phyloP scores from a whole-genome alignment of 2,329 filamentous ascomycete genomes.

The Verticillium nubilum region DNA sequence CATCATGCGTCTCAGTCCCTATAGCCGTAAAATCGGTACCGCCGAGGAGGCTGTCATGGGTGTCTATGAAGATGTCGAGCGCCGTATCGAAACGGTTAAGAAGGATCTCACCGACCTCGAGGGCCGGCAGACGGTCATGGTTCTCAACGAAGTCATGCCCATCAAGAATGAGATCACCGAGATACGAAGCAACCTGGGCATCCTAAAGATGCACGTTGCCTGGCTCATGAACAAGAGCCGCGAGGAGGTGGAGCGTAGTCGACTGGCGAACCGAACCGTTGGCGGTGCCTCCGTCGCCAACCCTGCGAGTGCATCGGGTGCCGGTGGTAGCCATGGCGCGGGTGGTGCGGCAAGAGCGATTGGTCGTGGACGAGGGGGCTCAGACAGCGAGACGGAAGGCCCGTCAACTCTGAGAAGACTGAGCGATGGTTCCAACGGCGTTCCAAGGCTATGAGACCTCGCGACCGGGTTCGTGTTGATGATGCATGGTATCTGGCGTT shows the following conservation, averaged over 20 bases:
- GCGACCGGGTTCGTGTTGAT: not conserved
- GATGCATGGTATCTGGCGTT: not conserved
- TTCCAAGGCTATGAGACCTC: conserved; percentile 25
- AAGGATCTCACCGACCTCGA: conserved; percentile 53
- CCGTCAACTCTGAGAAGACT: conserved; percentile 16
- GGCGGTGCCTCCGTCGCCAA: not conserved
- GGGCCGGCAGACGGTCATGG: conserved; percentile 53
- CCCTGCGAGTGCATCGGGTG: not conserved
- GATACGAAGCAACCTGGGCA: conserved; percentile 49
- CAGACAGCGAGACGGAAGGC: conserved; percentile 17
- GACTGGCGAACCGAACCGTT: conserved; percentile 17
- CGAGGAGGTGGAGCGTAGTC: conserved; percentile 32
- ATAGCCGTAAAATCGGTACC: conserved; percentile 9
- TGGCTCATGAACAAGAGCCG: conserved; percentile 51
- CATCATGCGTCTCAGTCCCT: conserved; percentile 7
- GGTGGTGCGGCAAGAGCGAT: conserved; percentile 5
- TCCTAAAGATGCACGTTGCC: conserved; percentile 54
- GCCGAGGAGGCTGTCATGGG: conserved; percentile 14
- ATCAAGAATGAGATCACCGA: conserved; percentile 60
- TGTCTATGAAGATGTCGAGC: conserved; percentile 14
- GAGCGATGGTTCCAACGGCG: conserved; percentile 25
- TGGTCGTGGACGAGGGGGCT: conserved; percentile 16
- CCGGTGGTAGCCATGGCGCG: conserved; percentile 14
- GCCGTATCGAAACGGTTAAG: conserved; percentile 49
- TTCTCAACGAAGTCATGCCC: conserved; percentile 56